phyloP scores from a whole-genome alignment of 352 stramenopile species.

The Phytophthora syringae region DNA sequence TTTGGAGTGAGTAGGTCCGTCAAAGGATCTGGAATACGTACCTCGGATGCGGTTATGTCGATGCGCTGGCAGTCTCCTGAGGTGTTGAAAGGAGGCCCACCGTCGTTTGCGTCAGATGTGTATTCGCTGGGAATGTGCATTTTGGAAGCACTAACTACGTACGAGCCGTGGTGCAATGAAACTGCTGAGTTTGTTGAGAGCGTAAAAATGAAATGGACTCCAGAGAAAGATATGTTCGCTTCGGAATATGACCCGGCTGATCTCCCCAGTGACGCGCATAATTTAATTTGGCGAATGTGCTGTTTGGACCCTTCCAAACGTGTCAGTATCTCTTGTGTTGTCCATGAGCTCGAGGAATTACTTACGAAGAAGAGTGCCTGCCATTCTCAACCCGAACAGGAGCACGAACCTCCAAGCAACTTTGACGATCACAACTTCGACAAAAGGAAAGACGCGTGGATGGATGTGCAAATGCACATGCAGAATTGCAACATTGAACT shows the following conservation, averaged over 20 bases:
- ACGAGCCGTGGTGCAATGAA: slow-evolving; percentile 14
- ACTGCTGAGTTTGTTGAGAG: background rate
- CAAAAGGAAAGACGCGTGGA: background rate
- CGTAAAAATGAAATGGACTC: background rate
- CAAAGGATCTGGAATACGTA: background rate
- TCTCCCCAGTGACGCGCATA: background rate
- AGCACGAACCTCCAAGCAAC: background rate
- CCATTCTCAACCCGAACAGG: background rate
- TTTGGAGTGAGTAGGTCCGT: background rate
- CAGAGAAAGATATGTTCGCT: background rate
- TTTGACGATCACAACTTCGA: background rate
- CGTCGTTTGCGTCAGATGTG: no score
- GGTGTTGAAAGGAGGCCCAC: background rate
- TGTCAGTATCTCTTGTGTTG: background rate
- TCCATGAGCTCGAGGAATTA: background rate
- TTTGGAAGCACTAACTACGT: slow-evolving; percentile 11
- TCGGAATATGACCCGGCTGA: background rate
- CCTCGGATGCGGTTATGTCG: background rate
- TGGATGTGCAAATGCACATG: background rate
- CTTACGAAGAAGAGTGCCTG: background rate
- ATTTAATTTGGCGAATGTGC: slow-evolving; percentile 15
- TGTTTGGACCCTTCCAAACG: background rate
- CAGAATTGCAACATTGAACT: background rate
- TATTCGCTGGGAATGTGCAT: slow-evolving; percentile 29
- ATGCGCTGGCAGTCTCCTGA: slow-evolving; percentile 21